A percentile compares a stretch with the other conserved stretches of the same genome.
Evolutionary conservation across 2,329 filamentous ascomycete species (phyloP).

Genomic region (Clonostachys sp.): DNA sequence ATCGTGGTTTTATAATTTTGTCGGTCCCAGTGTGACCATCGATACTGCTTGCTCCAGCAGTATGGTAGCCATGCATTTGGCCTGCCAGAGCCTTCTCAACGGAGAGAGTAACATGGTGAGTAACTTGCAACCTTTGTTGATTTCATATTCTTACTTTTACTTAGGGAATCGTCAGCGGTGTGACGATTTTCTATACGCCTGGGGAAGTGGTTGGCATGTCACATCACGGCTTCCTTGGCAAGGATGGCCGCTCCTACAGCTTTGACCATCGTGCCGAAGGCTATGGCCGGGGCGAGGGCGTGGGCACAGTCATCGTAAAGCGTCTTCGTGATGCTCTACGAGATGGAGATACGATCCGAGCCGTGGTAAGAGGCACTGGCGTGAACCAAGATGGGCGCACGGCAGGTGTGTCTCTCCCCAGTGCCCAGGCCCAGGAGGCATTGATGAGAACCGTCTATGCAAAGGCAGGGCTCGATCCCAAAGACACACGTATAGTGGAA

Average conservation of each 20-base stretch:
- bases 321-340: conserved; percentile 49
- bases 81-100: background rate
- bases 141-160: no score
- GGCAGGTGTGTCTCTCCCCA: conserved; percentile 44
- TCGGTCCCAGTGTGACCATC: background rate
- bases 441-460: conserved; percentile 32
- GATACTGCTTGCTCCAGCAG: background rate
- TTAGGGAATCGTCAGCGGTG: no score
- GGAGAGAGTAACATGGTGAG: no score
- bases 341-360: conserved; percentile 39
- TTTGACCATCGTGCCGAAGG: background rate
- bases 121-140: no score
- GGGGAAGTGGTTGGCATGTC: no score
- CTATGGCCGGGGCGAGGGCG: conserved; percentile 37
- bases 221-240: no score
- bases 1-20: no score
- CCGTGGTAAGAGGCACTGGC: conserved; percentile 19
- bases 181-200: no score
- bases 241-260: background rate
- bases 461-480: conserved; percentile 22
- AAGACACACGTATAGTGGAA: conserved; percentile 35
- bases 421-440: conserved; percentile 26
- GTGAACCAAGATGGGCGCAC: conserved; percentile 27
- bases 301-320: conserved; percentile 51
- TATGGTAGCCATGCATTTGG: background rate